Evolutionary conservation across 2,329 filamentous ascomycete species (phyloP).

Genomic region (Elsinoe arachidis): DNA sequence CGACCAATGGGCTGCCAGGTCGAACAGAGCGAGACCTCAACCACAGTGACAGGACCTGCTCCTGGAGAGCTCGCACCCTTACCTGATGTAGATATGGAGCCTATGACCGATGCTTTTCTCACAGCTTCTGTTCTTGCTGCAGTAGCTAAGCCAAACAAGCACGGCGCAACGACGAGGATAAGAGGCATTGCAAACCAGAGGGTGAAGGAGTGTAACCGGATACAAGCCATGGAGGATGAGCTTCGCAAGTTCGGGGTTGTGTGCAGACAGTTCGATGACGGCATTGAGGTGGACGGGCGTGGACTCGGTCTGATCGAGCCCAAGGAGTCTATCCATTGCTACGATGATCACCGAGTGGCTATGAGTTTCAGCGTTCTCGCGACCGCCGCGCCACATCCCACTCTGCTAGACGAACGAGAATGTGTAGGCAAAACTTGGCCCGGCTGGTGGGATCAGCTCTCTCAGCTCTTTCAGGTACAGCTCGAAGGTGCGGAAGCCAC

Average conservation of each 20-base stretch:
- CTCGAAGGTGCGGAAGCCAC: conserved; percentile 64
- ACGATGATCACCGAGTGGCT: conserved; percentile 93
- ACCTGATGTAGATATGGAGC: conserved; percentile 88
- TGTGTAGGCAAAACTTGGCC: conserved; percentile 98
- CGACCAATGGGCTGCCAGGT: conserved; percentile 90
- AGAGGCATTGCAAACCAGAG: conserved; percentile 94
- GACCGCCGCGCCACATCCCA: conserved; percentile 58
- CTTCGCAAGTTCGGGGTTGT: conserved; percentile 85
- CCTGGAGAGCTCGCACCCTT: conserved; percentile 65
- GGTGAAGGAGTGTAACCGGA: conserved; percentile 97
- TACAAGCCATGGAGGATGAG: conserved; percentile 89
- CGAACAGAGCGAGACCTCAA: conserved; percentile 73
- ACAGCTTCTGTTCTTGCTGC: conserved; percentile 90
- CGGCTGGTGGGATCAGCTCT: conserved; percentile 91
- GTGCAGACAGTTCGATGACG: conserved; percentile 84
- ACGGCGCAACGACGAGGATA: conserved; percentile 64
- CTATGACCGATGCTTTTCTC: conserved; percentile 97
- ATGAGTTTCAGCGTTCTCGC: conserved; percentile 97
- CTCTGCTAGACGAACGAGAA: conserved; percentile 77
- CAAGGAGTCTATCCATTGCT: conserved; percentile 70
- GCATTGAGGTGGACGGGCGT: conserved; percentile 65
- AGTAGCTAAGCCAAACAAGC: conserved; percentile 63
- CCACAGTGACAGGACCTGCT: conserved; percentile 84
- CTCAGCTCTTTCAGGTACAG: conserved; percentile 64
- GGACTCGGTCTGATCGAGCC: conserved; percentile 44